Conservation (phyloP, 257 asterid genomes). For the Solanum corneliomulleri region DNA sequence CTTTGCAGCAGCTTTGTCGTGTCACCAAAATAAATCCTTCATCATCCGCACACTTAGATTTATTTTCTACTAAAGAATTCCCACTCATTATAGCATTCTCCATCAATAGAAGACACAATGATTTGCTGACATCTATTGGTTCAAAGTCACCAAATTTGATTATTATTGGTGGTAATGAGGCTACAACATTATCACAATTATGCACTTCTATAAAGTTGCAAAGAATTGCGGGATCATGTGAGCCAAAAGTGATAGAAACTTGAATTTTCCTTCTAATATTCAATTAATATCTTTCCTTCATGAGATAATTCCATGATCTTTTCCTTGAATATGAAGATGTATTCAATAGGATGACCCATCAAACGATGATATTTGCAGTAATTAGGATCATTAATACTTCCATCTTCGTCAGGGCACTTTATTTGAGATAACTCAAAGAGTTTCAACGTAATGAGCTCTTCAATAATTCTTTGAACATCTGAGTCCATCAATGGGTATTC, state of each 20-base stretch:
- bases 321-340: too few relatives aligned
- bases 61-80: too few relatives aligned
- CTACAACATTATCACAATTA: accelerated
- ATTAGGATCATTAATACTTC: background rate
- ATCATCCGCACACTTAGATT: background rate
- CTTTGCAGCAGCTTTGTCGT: accelerated
- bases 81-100: accelerated
- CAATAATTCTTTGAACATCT: too few relatives aligned
- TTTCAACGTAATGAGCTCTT: background rate
- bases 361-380: too few relatives aligned
- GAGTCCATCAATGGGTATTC: background rate
- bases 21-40: background rate
- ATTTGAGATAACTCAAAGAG: too few relatives aligned
- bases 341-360: background rate
- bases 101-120: too few relatives aligned
- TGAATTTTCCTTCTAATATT: background rate
- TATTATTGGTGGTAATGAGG: background rate
- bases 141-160: background rate
- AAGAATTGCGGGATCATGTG: background rate
- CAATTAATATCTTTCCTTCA: background rate
- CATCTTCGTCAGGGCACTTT: accelerated
- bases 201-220: background rate
- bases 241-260: background rate
- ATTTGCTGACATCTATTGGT: background rate
- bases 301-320: background rate